Evolutionary conservation across 257 asterid genomes (phyloP).

Genomic region (Penstemon barbatus): DNA sequence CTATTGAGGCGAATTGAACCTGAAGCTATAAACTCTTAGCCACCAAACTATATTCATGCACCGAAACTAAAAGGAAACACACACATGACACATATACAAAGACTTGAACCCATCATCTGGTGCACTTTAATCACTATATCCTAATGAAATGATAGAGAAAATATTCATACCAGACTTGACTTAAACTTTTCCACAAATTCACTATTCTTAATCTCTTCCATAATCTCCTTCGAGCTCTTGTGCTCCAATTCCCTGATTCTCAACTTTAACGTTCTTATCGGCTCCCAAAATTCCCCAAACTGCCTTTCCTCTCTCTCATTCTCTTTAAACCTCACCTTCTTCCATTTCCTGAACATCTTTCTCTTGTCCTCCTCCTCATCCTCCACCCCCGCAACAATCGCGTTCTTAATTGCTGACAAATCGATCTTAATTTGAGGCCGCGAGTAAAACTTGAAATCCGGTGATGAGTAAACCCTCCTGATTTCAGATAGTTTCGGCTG

Average conservation of each 20-base stretch:
- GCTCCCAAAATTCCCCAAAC: conserved; percentile 83
- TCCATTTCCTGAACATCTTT: conserved; percentile 50
- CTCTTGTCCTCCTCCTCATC: conserved; percentile 53
- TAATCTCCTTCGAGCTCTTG: conserved; percentile 72
- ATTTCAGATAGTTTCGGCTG: conserved; percentile 76
- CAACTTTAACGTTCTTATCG: conserved; percentile 59
- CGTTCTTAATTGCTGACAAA: conserved; percentile 76
- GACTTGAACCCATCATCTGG: neutral
- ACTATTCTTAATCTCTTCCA: conserved; percentile 85
- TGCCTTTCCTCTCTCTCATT: conserved; percentile 52
- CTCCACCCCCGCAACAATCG: conserved; percentile 76
- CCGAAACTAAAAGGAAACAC: no score
- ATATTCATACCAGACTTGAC: conserved; percentile 75
- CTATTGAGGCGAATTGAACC: no score
- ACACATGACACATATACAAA: no score
- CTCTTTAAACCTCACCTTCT: conserved; percentile 53
- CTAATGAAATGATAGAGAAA: conserved; percentile 10
- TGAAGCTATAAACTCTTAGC: no score
- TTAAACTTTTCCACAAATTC: conserved; percentile 84
- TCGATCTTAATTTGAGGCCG: conserved; percentile 61
- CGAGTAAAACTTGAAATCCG: conserved; percentile 72
- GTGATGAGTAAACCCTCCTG: conserved; percentile 82
- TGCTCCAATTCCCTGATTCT: conserved; percentile 81
- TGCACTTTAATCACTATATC: neutral
- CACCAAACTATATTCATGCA: no score